These are phyloP conservation scores for Stereocaulon alpinum DNA, from an alignment of 495 filamentous ascomycete genomes.

Conservation along the genomic window DNA sequence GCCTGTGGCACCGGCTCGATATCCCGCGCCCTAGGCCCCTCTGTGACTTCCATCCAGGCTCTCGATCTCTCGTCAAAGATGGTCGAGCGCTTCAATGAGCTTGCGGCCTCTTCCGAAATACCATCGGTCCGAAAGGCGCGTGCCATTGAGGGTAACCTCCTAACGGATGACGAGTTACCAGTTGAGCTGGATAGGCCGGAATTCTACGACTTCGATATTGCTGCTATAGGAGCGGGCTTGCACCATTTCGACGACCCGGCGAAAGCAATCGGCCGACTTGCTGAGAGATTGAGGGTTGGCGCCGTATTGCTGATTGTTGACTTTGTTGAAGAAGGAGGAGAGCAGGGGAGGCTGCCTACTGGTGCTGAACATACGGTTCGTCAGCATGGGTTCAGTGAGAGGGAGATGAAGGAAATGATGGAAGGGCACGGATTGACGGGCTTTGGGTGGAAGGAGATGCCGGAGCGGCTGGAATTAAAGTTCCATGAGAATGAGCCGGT, in stretches of 20 bases:
- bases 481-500: neutral
- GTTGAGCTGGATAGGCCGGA: conserved; percentile 34
- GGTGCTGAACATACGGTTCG: conserved; percentile 37
- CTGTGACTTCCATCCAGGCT: conserved; percentile 49
- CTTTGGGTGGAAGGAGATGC: conserved; percentile 33
- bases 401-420: conserved; percentile 43
- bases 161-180: conserved; percentile 30
- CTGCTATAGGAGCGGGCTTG: conserved; percentile 53
- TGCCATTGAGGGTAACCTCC: conserved; percentile 51
- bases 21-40: conserved; percentile 45
- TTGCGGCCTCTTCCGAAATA: conserved; percentile 24
- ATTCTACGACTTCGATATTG: conserved; percentile 52
- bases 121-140: conserved; percentile 36
- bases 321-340: conserved; percentile 40
- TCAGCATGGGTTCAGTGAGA: conserved; percentile 47
- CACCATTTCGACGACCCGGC: conserved; percentile 62
- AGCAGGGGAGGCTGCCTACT: conserved; percentile 23
- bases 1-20: conserved; percentile 63
- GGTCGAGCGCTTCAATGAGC: conserved; percentile 48
- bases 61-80: conserved; percentile 61
- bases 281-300: conserved; percentile 47
- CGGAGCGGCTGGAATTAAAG: conserved; percentile 6
- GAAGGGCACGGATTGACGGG: conserved; percentile 39
- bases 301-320: conserved; percentile 59
- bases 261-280: conserved; percentile 44